Evolutionary conservation across 2,329 filamentous ascomycete species (phyloP).

Genomic region (Aureobasidium musti): DNA sequence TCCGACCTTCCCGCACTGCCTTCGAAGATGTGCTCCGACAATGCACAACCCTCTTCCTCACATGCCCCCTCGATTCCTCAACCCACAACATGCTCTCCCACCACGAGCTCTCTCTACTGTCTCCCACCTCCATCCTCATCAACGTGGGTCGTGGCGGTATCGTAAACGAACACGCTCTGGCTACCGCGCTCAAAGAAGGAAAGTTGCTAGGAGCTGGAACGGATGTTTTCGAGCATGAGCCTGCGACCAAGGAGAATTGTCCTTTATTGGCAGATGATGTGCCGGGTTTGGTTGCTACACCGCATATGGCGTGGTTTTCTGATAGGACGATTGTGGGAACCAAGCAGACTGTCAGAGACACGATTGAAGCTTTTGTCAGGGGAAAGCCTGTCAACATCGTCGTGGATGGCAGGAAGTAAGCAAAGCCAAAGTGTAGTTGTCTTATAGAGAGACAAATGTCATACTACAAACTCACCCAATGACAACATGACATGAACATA

Average conservation of each 20-base stretch:
- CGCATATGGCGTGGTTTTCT: conserved; percentile 58
- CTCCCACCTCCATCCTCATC: conserved; percentile 49
- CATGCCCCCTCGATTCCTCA: conserved; percentile 35
- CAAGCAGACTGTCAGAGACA: conserved; percentile 48
- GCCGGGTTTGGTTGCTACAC: conserved; percentile 55
- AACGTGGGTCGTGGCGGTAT: conserved; percentile 55
- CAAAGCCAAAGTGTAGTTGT: not conserved
- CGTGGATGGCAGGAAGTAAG: conserved; percentile 27
- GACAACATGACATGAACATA: too few species aligned
- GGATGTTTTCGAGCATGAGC: conserved; percentile 55
- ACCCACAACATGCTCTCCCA: conserved; percentile 36
- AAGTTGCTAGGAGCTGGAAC: conserved; percentile 54
- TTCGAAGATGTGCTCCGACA: conserved; percentile 44
- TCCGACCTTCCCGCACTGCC: conserved; percentile 39
- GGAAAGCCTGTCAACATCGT: conserved; percentile 47
- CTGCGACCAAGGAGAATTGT: conserved; percentile 48
- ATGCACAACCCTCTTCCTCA: conserved; percentile 45
- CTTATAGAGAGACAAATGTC: too few species aligned
- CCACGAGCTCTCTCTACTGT: conserved; percentile 50
- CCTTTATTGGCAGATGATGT: conserved; percentile 49
- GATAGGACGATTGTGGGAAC: conserved; percentile 53
- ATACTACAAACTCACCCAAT: too few species aligned
- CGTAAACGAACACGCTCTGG: conserved; percentile 54
- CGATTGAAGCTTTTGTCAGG: conserved; percentile 50
- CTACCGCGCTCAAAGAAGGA: conserved; percentile 49